Evolutionary conservation across 2,329 filamentous ascomycete species (phyloP), one percentile per base, ranked within the genome.

Genomic region (Fusarium ambrosium): DNA sequence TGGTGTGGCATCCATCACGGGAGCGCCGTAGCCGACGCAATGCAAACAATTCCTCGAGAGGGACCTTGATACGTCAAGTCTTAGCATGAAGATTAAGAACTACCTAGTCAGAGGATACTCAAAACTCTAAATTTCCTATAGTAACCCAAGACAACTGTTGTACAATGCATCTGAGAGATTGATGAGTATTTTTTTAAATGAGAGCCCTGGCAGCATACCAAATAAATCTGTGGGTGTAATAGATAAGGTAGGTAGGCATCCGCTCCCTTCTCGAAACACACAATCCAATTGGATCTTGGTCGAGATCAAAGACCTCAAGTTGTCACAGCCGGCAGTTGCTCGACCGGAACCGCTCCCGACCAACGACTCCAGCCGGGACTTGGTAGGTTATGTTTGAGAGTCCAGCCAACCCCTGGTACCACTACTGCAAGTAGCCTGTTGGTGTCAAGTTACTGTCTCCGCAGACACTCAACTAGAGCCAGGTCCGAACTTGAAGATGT

Each of bases 1-100:
- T 58, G 53, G 53, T 58, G 55, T 58, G 55, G 55, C 55, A 58
- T 58, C 55, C 58, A 43, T 27, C 27, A 41, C 37, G 37, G 37
- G n/a, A 61, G 32, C 58, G 37, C 34, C 58, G 37, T 55, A 55
- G 27, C 51, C 51, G 51, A 34, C 51, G 11, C n/a, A 29, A 32
- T 32, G 51, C 51, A 55, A 20, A 55, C 48, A 53, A 48, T 48
- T 48, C 43, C 48, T 53, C 27, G 10, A 20, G 27, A 32, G 48
- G 18, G 27, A 32, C 27, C 48, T 4, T 32, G 48, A 53, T 53
- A 20, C 29, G 48, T 53, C 48, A 20, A 53, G 48, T 53, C 48
- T 53, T 53, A 53, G 48, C 48, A 53, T 53, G n/a, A n/a, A 16
- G 24, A 53, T 53, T 53, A 53, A 53, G 48, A 29, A 32, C 48